phyloP scores from a whole-genome alignment of 2,329 filamentous ascomycete genomes.

The Botrytis galanthina region DNA sequence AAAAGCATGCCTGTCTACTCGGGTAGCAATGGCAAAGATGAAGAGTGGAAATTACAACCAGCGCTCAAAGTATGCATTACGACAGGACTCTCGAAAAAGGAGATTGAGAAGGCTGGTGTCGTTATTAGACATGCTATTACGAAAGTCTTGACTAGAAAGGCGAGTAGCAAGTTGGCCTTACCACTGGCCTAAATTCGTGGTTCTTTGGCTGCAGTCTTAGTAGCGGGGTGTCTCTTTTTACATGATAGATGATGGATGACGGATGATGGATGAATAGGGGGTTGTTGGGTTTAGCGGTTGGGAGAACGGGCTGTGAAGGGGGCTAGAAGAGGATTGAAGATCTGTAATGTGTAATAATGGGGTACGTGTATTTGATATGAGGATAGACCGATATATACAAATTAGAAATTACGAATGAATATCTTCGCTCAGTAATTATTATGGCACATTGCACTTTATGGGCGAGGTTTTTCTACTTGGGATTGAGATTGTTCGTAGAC shows the following conservation, averaged over 20 bases:
- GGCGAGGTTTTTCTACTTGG: neutral
- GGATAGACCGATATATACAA: neutral
- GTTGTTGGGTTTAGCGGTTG: neutral
- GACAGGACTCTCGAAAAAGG: conserved; percentile 83
- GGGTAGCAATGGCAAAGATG: conserved; percentile 65
- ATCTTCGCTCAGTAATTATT: neutral
- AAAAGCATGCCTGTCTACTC: conserved; percentile 71
- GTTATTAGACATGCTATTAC: conserved; percentile 89
- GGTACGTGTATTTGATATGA: neutral
- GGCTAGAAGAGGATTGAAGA: neutral
- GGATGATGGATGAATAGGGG: neutral
- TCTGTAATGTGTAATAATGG: conserved; percentile 6
- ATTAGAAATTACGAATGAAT: neutral
- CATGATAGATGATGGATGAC: conserved; percentile 8
- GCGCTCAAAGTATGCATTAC: conserved; percentile 91
- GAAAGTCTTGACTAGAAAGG: conserved; percentile 75
- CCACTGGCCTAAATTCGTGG: conserved; percentile 37
- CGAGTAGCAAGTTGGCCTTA: conserved; percentile 46
- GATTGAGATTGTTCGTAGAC: too few relatives aligned
- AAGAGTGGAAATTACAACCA: conserved; percentile 68
- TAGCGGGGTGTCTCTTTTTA: neutral
- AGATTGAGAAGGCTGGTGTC: conserved; percentile 89
- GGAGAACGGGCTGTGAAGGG: neutral
- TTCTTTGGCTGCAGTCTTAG: neutral
- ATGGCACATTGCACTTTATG: neutral